Conservation (phyloP, 106 monocot genomes). For the Dendrobium huoshanense region DNA sequence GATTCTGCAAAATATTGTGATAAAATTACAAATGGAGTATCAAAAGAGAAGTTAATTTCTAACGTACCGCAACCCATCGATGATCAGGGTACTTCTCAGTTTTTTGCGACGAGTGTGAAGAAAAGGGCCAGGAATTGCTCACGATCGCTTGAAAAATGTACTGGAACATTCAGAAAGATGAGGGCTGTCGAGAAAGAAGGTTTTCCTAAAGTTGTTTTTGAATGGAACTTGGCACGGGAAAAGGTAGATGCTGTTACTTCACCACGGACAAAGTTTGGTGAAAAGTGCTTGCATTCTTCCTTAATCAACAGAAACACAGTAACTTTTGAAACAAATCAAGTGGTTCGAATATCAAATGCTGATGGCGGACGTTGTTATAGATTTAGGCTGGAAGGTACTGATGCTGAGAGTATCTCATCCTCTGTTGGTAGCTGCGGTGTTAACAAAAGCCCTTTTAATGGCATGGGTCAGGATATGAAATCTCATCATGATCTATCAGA, state of each 20-base stretch:
- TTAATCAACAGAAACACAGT: conserved; percentile 18
- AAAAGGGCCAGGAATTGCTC: conserved; percentile 1
- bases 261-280: conserved; percentile 27
- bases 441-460: conserved; percentile 16
- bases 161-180: conserved; percentile 11
- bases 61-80: background rate
- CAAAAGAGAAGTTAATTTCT: background rate
- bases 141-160: background rate
- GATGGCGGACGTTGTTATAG: conserved; percentile 2
- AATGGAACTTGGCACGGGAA: background rate
- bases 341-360: conserved; percentile 3
- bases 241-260: conserved; percentile 31
- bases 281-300: conserved; percentile 36
- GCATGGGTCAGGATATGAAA: too few species aligned
- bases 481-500: conserved; percentile 10
- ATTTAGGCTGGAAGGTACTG: conserved; percentile 1
- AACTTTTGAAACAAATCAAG: conserved; percentile 16
- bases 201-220: background rate
- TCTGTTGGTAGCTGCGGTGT: conserved; percentile 35
- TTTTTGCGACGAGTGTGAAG: conserved; percentile 5
- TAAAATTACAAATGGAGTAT: background rate
- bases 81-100: background rate
- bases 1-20: background rate
- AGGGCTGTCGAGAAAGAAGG: background rate
- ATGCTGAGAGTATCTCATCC: conserved; percentile 20